Conservation (phyloP, 352 stramenopile species). For the Phytopythium mirpurense region DNA sequence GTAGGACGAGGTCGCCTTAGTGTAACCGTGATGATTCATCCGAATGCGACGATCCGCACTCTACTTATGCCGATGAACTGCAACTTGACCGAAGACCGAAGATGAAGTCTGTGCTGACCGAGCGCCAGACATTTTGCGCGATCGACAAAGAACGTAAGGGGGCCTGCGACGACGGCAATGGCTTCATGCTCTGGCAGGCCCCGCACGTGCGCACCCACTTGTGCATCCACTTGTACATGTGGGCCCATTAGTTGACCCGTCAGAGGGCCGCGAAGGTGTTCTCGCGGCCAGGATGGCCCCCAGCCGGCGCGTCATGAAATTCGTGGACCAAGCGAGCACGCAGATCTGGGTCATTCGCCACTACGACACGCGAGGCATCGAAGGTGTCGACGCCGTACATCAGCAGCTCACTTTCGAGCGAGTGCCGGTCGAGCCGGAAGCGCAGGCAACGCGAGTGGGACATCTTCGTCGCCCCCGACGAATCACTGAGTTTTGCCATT, state of each 20-base stretch:
- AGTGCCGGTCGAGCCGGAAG: too few species aligned
- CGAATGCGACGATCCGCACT: neutral
- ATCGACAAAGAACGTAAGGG: slow-evolving; percentile 10
- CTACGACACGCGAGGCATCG: slow-evolving; percentile 7
- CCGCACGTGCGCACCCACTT: slow-evolving; percentile 25
- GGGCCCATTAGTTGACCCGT: slow-evolving; percentile 15
- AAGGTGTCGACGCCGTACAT: slow-evolving; percentile 6
- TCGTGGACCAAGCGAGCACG: slow-evolving; percentile 12
- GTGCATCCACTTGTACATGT: slow-evolving; percentile 25
- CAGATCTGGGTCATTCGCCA: slow-evolving; percentile 10
- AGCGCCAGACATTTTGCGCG: slow-evolving; percentile 1
- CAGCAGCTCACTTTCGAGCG: too few species aligned
- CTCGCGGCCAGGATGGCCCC: slow-evolving; percentile 17
- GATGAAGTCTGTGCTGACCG: slow-evolving; percentile 21
- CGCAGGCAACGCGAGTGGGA: too few species aligned
- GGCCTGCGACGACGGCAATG: neutral
- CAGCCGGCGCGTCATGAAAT: slow-evolving; percentile 10
- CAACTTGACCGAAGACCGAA: slow-evolving; percentile 8
- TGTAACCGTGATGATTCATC: slow-evolving; percentile 10
- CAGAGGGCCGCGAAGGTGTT: slow-evolving; percentile 18
- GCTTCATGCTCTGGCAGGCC: slow-evolving; percentile 18
- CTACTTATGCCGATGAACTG: too few species aligned
- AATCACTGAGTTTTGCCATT: too few species aligned
- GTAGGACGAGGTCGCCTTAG: slow-evolving; percentile 11
- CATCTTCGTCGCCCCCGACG: too few species aligned